These are phyloP conservation scores for Hansfordia pulvinata DNA, from an alignment of 2,329 filamentous ascomycete genomes.

Conservation along the genomic window DNA sequence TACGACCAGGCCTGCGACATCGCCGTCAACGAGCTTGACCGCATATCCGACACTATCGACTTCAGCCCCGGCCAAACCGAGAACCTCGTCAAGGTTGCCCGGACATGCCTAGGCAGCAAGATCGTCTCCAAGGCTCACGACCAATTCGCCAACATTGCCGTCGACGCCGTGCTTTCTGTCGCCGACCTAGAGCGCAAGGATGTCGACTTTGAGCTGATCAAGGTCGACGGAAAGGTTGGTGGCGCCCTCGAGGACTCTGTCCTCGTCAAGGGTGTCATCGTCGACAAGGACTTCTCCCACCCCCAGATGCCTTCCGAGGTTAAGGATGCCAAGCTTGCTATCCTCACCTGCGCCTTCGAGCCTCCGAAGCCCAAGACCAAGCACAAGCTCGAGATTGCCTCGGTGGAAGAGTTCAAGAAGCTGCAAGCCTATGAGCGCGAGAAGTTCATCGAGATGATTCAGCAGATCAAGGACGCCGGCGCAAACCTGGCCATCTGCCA, in stretches of 20 bases:
- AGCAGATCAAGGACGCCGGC: constrained; percentile 93
- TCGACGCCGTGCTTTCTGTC: constrained; percentile 92
- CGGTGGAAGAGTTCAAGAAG: constrained; percentile 96
- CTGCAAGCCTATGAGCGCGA: constrained; percentile 88
- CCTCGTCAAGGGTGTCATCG: constrained; percentile 92
- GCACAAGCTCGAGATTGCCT: constrained; percentile 96
- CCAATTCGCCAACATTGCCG: constrained; percentile 93
- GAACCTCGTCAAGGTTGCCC: constrained; percentile 88
- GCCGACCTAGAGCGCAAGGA: constrained; percentile 93
- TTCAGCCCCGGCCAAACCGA: constrained; percentile 69
- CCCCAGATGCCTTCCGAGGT: constrained; percentile 98
- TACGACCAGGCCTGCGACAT: constrained; percentile 98
- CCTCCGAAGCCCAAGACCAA: constrained; percentile 99
- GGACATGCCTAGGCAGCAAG: constrained; percentile 93
- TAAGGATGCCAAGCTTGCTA: constrained; percentile 89
- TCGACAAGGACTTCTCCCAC: constrained; percentile 99
- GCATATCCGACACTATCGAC: constrained; percentile 80
- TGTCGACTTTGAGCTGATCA: constrained; percentile 97
- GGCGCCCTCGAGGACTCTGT: constrained; percentile 86
- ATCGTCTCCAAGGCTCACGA: constrained; percentile 98
- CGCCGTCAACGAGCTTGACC: constrained; percentile 81
- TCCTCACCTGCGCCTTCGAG: constrained; percentile 95
- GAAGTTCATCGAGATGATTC: constrained; percentile 98
- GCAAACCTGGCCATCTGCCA: constrained; percentile 98
- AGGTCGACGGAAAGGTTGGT: constrained; percentile 97